Evolutionary conservation across 768 basidiomycete genomes (phyloP).

Genomic region (Phylloporus sp.): DNA sequence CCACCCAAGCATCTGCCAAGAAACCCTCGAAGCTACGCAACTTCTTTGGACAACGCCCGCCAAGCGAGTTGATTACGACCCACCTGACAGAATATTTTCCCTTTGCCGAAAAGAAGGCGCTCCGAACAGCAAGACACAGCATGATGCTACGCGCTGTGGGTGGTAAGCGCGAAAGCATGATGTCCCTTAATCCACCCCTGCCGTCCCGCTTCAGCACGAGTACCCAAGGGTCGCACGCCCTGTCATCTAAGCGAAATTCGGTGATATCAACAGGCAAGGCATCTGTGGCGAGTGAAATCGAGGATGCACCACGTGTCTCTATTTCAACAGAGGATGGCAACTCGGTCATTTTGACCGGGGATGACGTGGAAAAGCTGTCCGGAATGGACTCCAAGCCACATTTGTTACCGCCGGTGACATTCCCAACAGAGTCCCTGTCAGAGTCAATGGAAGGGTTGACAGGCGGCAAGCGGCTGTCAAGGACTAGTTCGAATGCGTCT

Average conservation of each 20-base stretch:
- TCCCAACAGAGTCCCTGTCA: conserved; percentile 74
- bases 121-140: conserved; percentile 86
- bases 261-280: conserved; percentile 34
- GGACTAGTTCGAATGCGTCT: conserved; percentile 44
- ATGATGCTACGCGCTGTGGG: conserved; percentile 64
- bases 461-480: conserved; percentile 35
- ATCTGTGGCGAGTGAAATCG: conserved; percentile 26
- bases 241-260: conserved; percentile 47
- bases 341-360: conserved; percentile 57
- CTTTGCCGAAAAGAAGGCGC: conserved; percentile 82
- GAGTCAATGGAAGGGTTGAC: conserved; percentile 68
- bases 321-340: conserved; percentile 71
- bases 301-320: conserved; percentile 68
- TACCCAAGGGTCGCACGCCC: conserved; percentile 36
- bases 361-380: conserved; percentile 37
- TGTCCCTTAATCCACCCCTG: conserved; percentile 39
- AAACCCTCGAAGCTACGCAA: conserved; percentile 77
- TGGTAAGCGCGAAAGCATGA: conserved; percentile 43
- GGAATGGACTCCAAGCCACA: conserved; percentile 42
- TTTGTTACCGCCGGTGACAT: conserved; percentile 72
- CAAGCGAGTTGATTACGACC: conserved; percentile 93
- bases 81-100: conserved; percentile 97
- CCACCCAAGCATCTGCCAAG: conserved; percentile 35
- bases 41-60: conserved; percentile 98
- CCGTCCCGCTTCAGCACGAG: conserved; percentile 39